These are phyloP conservation scores for Agrocybe chaxingu DNA, from an alignment of 768 basidiomycete genomes.

Conservation along the genomic window DNA sequence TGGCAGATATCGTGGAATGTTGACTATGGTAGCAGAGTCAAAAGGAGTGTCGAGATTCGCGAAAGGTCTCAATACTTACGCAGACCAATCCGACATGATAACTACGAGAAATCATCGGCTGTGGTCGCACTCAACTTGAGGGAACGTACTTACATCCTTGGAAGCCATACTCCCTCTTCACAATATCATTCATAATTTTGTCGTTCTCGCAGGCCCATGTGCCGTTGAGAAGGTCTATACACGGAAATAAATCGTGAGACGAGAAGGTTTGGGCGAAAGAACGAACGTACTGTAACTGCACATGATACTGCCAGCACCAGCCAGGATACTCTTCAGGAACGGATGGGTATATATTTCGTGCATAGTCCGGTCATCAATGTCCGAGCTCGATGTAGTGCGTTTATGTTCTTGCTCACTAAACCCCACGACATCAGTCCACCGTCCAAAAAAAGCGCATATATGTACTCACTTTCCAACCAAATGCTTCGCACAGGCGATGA, in stretches of 20 bases:
- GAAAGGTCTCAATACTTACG: conserved; percentile 30
- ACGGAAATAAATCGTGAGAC: not conserved
- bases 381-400: conserved; percentile 52
- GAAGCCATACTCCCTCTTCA: conserved; percentile 75
- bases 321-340: conserved; percentile 68
- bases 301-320: conserved; percentile 72
- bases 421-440: not conserved
- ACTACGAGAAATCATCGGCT: conserved; percentile 24
- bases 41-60: not conserved
- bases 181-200: conserved; percentile 64
- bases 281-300: conserved; percentile 65
- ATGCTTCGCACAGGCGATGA: conserved; percentile 88
- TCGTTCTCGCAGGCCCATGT: conserved; percentile 77
- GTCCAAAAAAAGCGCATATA: not conserved
- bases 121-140: not conserved
- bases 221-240: conserved; percentile 58
- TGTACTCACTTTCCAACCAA: conserved; percentile 64
- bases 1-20: conserved; percentile 54
- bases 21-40: conserved; percentile 4
- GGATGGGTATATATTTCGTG: conserved; percentile 75
- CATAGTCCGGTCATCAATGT: conserved; percentile 78
- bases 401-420: conserved; percentile 67
- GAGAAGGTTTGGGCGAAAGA: not conserved
- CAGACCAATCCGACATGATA: conserved; percentile 76
- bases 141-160: conserved; percentile 55